A percentile compares a stretch with the other conserved stretches of the same genome.
phyloP scores from a whole-genome alignment of 2,329 filamentous ascomycete species.

The Zymoseptoria pseudotritici region DNA sequence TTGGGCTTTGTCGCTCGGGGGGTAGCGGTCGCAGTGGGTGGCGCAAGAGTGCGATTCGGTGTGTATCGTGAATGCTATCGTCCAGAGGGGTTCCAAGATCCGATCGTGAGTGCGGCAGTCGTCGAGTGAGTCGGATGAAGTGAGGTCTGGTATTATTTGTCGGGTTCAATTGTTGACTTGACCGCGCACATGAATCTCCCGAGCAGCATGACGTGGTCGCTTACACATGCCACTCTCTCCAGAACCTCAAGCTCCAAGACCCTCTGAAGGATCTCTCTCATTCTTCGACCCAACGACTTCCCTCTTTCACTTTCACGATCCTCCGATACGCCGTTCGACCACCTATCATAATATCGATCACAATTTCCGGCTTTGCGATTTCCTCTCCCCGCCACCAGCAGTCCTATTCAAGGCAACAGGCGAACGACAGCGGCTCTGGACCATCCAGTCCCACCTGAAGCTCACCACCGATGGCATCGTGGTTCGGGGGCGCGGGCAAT shows the following conservation, averaged over 20 bases:
- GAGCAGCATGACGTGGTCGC: not conserved
- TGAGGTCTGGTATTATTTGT: not conserved
- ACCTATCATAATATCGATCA: not conserved
- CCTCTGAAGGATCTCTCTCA: not conserved
- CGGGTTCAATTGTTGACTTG: not conserved
- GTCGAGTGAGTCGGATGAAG: not conserved
- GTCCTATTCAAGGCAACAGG: not conserved
- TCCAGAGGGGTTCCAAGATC: not conserved
- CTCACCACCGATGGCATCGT: slow-evolving; percentile 72
- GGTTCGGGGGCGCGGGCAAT: slow-evolving; percentile 77
- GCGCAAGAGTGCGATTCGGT: not conserved
- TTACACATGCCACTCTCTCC: not conserved
- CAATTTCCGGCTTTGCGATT: not conserved
- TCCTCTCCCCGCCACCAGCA: not conserved
- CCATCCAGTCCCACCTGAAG: not conserved
- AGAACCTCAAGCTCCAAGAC: not conserved
- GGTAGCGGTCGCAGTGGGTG: not conserved
- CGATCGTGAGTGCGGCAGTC: not conserved
- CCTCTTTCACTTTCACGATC: not conserved
- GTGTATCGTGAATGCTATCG: not conserved
- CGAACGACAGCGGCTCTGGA: not conserved
- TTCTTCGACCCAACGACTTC: not conserved
- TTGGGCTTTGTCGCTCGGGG: not conserved
- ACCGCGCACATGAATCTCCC: not conserved
- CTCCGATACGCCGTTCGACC: not conserved